phyloP scores from a whole-genome alignment of 1,284 basidiomycete genomes.

The Tylopilus sp. region DNA sequence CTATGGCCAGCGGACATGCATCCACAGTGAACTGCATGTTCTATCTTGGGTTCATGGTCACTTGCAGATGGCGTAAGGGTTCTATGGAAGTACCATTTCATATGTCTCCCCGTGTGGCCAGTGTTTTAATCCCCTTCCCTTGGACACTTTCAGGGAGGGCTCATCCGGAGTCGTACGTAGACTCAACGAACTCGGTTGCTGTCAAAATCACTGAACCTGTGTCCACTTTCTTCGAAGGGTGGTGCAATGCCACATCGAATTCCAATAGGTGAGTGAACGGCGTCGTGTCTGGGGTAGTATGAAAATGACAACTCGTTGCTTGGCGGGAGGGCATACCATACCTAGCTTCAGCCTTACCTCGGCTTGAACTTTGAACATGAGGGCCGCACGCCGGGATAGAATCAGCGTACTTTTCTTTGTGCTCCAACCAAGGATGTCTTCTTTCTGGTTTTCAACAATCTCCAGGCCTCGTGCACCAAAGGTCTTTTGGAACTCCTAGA shows the following conservation, averaged over 20 bases:
- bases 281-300: neutral
- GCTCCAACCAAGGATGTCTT: constrained; percentile 80
- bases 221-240: constrained; percentile 68
- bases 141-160: constrained; percentile 70
- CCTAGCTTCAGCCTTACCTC: constrained; percentile 82
- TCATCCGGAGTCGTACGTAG: constrained; percentile 74
- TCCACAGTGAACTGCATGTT: constrained; percentile 74
- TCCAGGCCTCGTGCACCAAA: constrained; percentile 92
- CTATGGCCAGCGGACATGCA: constrained; percentile 54
- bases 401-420: too few relatives aligned
- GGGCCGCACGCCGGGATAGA: too few relatives aligned
- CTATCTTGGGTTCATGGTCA: constrained; percentile 65
- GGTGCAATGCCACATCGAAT: constrained; percentile 74
- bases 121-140: constrained; percentile 80
- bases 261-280: constrained; percentile 66
- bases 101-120: constrained; percentile 83
- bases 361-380: too few relatives aligned
- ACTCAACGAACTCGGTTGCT: constrained; percentile 69
- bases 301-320: constrained; percentile 6
- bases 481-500: constrained; percentile 92
- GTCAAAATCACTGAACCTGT: constrained; percentile 80
- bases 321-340: constrained; percentile 67
- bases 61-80: constrained; percentile 68
- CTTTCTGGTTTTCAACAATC: constrained; percentile 98
- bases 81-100: constrained; percentile 74